phyloP scores from a whole-genome alignment of 345 rosid genomes.

The Pseudoturritis turrita region DNA sequence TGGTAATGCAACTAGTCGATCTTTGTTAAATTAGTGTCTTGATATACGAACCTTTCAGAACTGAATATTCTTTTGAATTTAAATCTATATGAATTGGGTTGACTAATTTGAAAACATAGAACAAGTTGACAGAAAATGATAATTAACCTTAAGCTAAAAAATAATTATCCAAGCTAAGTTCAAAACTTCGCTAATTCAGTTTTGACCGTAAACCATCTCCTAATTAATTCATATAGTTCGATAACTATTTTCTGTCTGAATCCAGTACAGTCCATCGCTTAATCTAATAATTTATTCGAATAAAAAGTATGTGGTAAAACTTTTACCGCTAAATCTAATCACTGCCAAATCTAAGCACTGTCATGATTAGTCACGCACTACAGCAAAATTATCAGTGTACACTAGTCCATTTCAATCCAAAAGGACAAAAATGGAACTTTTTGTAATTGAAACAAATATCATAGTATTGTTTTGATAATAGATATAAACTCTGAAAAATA shows the following conservation, averaged over 20 bases:
- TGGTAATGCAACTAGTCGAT: background rate
- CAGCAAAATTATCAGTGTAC: background rate
- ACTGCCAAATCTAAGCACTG: background rate
- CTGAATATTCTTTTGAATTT: too few relatives aligned
- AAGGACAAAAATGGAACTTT: background rate
- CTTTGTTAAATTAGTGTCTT: slow-evolving; percentile 1
- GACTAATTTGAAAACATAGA: background rate
- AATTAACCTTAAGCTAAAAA: too few relatives aligned
- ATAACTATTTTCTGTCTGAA: too few relatives aligned
- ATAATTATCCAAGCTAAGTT: too few relatives aligned
- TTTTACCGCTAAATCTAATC: background rate
- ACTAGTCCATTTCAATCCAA: background rate
- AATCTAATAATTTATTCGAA: too few relatives aligned
- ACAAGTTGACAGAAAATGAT: too few relatives aligned
- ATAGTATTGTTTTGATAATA: background rate
- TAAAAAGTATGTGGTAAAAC: background rate
- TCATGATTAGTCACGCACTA: background rate
- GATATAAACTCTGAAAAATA: too few relatives aligned
- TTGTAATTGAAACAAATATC: background rate
- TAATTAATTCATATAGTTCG: too few relatives aligned
- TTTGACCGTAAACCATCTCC: too few relatives aligned
- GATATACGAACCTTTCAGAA: background rate
- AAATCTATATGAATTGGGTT: background rate
- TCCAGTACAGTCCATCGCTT: too few relatives aligned
- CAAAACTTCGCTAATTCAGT: too few relatives aligned